Base-by-base conservation (phyloP, 768 basidiomycete species). In the Polyporus arcularius region DNA sequence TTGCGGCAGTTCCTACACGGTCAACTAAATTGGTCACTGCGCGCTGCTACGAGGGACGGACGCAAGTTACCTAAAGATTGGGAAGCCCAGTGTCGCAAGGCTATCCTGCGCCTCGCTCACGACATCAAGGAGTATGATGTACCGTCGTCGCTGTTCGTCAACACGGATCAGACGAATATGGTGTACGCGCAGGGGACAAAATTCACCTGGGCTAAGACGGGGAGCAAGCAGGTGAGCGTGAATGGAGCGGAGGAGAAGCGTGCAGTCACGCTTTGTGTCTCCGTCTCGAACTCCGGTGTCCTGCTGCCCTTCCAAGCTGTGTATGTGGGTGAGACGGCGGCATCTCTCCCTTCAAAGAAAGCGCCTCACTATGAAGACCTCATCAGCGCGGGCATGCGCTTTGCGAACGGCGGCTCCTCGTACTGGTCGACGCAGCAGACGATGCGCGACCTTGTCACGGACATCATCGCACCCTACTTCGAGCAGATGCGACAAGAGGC, bases 191-290 rank as follows among this genome's bases (percentile, higher is more conserved):
- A 65, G 18, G 72, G 68, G 7, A 52, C 64, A 4, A 61, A 64
- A 4, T 53, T 68, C 39, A 78, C 78, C 7, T 80, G 68, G 56
- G 68, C 61, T 1, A 32, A 66, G 28, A 62, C 31, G 0, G 75
- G 77, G 0, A 58, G 67, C 0, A 73, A 75, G 56, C 80, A 81
- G n/a, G n/a, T n/a, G n/a, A n/a, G n/a, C n/a, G n/a, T n/a, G n/a
- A n/a, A n/a, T n/a, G n/a, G n/a, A n/a, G n/a, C n/a, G n/a, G n/a
- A 55, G 75, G 78, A 80, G 57, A 81, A 81, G 60, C 67, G 72
- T 0, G 79, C 80, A 14, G 75, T 79, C 49, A 80, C 78, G 0
- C 31, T 80, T 0, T 43, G 78, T 10, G 70, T 74, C 7, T 70
- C 71, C 0, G 58, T 78, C 16, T 70, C 77, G 0, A 61, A 45